Base-by-base conservation (phyloP, 2,329 filamentous ascomycete species). In the Aspergillus vadensis region DNA sequence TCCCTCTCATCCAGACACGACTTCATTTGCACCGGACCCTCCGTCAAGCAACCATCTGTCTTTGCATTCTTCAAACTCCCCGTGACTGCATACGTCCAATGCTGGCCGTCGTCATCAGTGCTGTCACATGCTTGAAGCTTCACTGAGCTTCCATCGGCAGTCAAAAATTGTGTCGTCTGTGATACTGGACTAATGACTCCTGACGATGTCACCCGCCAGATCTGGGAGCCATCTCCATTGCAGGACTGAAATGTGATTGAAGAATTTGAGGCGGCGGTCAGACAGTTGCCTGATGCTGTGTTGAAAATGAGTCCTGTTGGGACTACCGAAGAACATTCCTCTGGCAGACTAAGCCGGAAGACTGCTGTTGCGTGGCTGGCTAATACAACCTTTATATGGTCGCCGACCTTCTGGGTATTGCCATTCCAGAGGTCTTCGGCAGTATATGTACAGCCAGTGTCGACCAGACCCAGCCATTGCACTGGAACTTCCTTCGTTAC, bases 231-330 rank as follows among this genome's bases (percentile, higher is more conserved):
- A 0, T 65, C 63, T 8, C 70, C 80, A 32, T 73, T 69, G 59
- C 81, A 82, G 3, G 67, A 60, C 4, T 65, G 63, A 67, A 77
- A 82, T 0, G 36, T 65, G 5, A 80, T 65, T 6, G 57, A 65
- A 7, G 67, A 66, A 2, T 66, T 32, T 30, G 15, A 61, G 1
- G 48, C 53, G 5, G 74, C 77, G 4, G 79, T 79, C 36, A 83
- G 69, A 61, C 79, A 81, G 30, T 76, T 74, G 9, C 77, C 69
- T 2, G 79, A 80, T 21, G 74, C 77, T 0, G 81, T 82, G 64
- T 83, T 82, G 69, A 83, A 82, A 52, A 83, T 77, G 65, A 80
- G 76, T 4, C 81, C 82, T 0, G 80, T 83, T 0, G 81, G 80
- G 8, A 72, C 74, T 9, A 73, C 66, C 19, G 64, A 63, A 17